Evolutionary conservation across 2,329 filamentous ascomycete species (phyloP).

Genomic region (Herpotrichia juniperi): DNA sequence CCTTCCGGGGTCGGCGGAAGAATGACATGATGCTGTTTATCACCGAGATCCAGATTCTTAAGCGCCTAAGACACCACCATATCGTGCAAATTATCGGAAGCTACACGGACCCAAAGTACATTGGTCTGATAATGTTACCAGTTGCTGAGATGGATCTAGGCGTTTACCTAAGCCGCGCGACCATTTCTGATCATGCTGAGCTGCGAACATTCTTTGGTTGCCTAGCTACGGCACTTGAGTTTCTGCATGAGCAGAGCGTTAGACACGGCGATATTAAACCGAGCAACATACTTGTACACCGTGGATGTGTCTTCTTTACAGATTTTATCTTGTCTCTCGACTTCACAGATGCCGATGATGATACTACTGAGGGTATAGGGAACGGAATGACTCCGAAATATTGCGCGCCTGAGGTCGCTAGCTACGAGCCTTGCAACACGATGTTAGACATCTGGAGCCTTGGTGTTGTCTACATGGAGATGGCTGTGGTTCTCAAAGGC

Average conservation of each 20-base stretch:
- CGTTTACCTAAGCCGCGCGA: constrained; percentile 16
- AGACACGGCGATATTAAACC: constrained; percentile 42
- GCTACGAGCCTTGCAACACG: constrained; percentile 13
- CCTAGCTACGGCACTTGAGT: constrained; percentile 27
- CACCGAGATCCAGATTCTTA: constrained; percentile 35
- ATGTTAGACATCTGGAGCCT: constrained; percentile 24
- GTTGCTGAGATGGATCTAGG: constrained; percentile 25
- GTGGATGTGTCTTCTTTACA: constrained; percentile 24
- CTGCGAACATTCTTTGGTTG: constrained; percentile 34
- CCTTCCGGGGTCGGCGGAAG: constrained; percentile 11
- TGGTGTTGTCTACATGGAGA: constrained; percentile 23
- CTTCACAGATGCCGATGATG: constrained; percentile 15
- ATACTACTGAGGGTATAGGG: constrained; percentile 14
- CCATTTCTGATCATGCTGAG: constrained; percentile 2
- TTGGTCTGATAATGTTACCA: constrained; percentile 38
- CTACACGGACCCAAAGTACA: constrained; percentile 33
- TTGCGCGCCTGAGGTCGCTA: constrained; percentile 22
- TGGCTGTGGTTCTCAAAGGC: constrained; percentile 16
- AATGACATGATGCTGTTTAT: constrained; percentile 26
- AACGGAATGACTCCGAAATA: constrained; percentile 19
- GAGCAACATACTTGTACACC: constrained; percentile 32
- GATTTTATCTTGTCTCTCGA: constrained; percentile 34
- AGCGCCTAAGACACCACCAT: constrained; percentile 34
- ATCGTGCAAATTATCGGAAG: constrained; percentile 35
- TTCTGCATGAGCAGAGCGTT: constrained; percentile 28